Evolutionary conservation across 1,139 yeast species (phyloP), one percentile per base, ranked within the genome.

Genomic region (Blastobotrys indianensis): DNA sequence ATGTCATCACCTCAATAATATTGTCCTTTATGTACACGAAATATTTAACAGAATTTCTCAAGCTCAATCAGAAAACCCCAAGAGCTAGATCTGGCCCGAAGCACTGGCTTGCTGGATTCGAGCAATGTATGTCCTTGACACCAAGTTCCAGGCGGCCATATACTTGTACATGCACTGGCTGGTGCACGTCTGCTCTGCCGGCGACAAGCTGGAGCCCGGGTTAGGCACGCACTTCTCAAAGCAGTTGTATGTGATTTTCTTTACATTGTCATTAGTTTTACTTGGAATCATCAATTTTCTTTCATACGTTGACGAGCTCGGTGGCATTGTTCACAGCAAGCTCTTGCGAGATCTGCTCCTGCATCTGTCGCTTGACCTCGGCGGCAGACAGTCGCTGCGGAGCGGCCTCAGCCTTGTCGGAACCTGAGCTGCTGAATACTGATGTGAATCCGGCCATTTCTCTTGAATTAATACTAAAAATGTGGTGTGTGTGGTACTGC

Each of bases 291-390:
- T 15, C 20, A 4, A 12, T 11, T 32, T 7, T 32, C 6, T 32
- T 7, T 32, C 64, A 42, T 52, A 64, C 67, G 67, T 82, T 82
- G 39, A 88, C 94, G 49, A 88, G 72, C 60, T 86, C 92, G 3
- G 94, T 82, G 34, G 95, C 96, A 66, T 87, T 86, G 20, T 88
- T 92, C 29, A 87, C 79, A 1, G 95, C 96, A 52, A 88, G 72
- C 62, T 88, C 97, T 62, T 82, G 87, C 36, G 82, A 72, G 51
- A 88, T 81, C 61, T 84, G 88, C 32, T 74, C 72, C 63, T 85
- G 85, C 49, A 87, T 70, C 60, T 82, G 79, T 39, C 74, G 74
- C 61, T 82, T 82, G 45, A 75, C 55, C 49, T 72, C 65, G 25
- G 61, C 62, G 15, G 61, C 59, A 12, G 61, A 25, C 58, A 58